Evolutionary conservation across 495 filamentous ascomycete genomes (phyloP).

Genomic region (Penicillium samsonianum): DNA sequence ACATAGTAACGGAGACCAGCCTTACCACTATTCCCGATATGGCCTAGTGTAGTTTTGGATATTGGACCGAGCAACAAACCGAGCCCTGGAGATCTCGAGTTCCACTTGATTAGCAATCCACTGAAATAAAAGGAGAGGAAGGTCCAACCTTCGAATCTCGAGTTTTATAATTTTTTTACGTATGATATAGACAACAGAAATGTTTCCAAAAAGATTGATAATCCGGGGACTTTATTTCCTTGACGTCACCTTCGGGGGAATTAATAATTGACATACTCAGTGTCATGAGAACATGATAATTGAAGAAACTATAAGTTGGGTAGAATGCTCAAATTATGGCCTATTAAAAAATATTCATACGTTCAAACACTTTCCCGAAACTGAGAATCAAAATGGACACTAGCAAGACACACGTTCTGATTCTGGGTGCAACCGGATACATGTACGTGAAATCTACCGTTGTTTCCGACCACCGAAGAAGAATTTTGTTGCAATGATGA

Average conservation of each 20-base stretch:
- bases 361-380: not conserved
- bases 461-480: not conserved
- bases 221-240: constrained; percentile 8
- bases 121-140: not conserved
- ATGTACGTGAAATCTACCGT: not conserved
- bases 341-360: not conserved
- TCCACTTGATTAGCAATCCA: constrained; percentile 10
- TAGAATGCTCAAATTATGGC: not conserved
- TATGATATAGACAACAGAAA: not conserved
- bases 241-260: not conserved
- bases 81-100: too few species aligned
- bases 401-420: not conserved
- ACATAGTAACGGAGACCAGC: too few species aligned
- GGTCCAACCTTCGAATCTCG: constrained; percentile 7
- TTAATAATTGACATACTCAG: constrained; percentile 3
- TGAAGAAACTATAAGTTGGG: not conserved
- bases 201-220: not conserved
- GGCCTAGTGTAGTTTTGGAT: too few species aligned
- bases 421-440: constrained; percentile 10
- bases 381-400: not conserved
- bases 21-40: too few species aligned
- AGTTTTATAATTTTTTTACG: not conserved
- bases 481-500: not conserved
- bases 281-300: not conserved
- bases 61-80: too few species aligned